These are phyloP conservation scores for Proteromonas lacertae DNA, from an alignment of 352 stramenopile genomes.

Conservation along the genomic window DNA sequence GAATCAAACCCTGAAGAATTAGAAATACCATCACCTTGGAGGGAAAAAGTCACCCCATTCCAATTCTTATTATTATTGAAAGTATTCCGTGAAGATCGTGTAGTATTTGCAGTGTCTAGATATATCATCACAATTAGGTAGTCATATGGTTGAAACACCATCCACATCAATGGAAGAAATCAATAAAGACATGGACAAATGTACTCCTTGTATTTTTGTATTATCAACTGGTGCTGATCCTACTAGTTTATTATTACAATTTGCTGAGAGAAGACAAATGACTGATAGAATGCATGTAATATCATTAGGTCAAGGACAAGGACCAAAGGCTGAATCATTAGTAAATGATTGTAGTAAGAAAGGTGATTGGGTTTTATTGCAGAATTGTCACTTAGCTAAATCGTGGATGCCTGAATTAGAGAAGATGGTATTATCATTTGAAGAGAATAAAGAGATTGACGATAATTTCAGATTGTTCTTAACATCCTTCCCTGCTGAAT, in stretches of 20 bases:
- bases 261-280: constrained; percentile 45
- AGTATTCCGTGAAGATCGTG: constrained; percentile 38
- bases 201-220: constrained; percentile 65
- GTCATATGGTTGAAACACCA: constrained; percentile 37
- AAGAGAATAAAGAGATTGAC: constrained; percentile 20
- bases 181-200: constrained; percentile 46
- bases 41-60: constrained; percentile 9
- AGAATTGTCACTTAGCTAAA: constrained; percentile 69
- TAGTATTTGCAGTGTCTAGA: constrained; percentile 30
- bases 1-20: too few relatives aligned
- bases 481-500: constrained; percentile 47
- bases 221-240: constrained; percentile 49
- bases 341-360: constrained; percentile 19
- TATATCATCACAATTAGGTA: constrained; percentile 50
- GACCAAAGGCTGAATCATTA: constrained; percentile 39
- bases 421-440: constrained; percentile 42
- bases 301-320: constrained; percentile 56
- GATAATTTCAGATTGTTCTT: constrained; percentile 48
- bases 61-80: constrained; percentile 16
- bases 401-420: constrained; percentile 64
- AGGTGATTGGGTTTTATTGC: constrained; percentile 64
- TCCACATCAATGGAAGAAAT: constrained; percentile 59
- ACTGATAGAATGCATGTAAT: constrained; percentile 47
- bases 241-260: constrained; percentile 53
- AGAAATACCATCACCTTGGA: constrained; percentile 6